Conservation (phyloP, 2,329 filamentous ascomycete genomes). For the Fusarium lyarnte region DNA sequence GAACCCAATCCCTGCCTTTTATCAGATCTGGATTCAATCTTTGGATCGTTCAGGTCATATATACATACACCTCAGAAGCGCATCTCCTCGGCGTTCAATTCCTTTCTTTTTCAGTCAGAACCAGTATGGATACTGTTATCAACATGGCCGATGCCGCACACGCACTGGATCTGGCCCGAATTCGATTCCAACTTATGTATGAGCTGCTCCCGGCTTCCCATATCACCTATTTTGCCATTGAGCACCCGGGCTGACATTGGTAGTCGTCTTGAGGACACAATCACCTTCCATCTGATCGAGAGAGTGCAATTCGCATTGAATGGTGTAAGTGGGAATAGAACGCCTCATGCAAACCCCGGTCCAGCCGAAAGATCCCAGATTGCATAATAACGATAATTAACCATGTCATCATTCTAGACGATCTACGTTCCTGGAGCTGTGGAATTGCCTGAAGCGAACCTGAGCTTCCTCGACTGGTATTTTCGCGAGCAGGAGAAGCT, state of each 20-base stretch:
- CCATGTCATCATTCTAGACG: slow-evolving; percentile 54
- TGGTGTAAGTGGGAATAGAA: slow-evolving; percentile 48
- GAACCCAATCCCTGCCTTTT: neutral
- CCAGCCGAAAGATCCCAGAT: slow-evolving; percentile 2
- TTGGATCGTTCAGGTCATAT: neutral
- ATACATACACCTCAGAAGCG: neutral
- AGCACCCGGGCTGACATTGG: slow-evolving; percentile 13
- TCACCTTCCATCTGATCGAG: slow-evolving; percentile 96
- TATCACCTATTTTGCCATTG: neutral
- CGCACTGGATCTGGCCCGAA: slow-evolving; percentile 89
- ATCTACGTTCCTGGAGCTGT: slow-evolving; percentile 88
- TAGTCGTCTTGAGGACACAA: slow-evolving; percentile 96
- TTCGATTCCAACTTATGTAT: slow-evolving; percentile 93
- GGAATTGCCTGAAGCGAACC: slow-evolving; percentile 73
- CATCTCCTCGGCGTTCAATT: slow-evolving; percentile 1
- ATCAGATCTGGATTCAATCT: neutral
- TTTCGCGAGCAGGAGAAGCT: slow-evolving; percentile 88
- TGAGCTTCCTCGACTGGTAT: slow-evolving; percentile 95
- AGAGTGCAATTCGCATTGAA: slow-evolving; percentile 97
- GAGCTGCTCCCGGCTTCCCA: slow-evolving; percentile 38
- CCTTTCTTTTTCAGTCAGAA: neutral
- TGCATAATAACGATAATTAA: slow-evolving; percentile 22
- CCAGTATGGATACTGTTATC: slow-evolving; percentile 85
- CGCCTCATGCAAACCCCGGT: slow-evolving; percentile 28
- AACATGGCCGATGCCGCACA: slow-evolving; percentile 86